Evolutionary conservation across 352 stramenopile species (phyloP), one percentile per base, ranked within the genome.

Genomic region (Globisporangium abappressorium): DNA sequence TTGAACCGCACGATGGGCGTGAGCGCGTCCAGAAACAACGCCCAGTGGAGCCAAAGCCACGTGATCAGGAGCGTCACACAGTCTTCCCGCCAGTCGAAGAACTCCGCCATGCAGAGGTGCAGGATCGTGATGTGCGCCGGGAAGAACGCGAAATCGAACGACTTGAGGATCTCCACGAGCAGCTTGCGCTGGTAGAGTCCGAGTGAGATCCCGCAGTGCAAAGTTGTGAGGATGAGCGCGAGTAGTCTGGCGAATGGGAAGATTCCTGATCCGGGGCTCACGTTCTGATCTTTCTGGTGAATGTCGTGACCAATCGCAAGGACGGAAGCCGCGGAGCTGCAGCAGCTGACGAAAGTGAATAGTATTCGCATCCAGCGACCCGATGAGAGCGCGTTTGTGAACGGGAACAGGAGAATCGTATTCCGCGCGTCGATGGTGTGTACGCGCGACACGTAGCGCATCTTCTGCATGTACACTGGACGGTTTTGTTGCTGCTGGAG

Each of bases 121-220:
- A 72, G 26, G 38, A 57, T 28, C 33, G 62, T 59, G n/a, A 75
- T 38, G n/a, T 75, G 70, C 2, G 47, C 26, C 47, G 51, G 38
- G 34, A 72, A 49, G 57, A 72, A 75, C 14, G 61, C 41, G 59
- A 69, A 75, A 38, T 75, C 66, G 46, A 75, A 75, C 11, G 65
- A 70, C 3, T 57, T 65, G 57, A 54, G 58, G 12, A 75, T 41
- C 7, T 51, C 62, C 1, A 46, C 22, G 8, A 72, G 36, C 7
- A 75, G 28, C 12, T 66, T 60, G n/a, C 65, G 69, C 47, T 75
- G 65, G n/a, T 55, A 72, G n/a, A 72, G 62, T 2, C 33, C 11
- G 3, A 59, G 2, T 4, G 26, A 72, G 6, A 61, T 53, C 20
- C 33, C 24, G 22, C 60, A 66, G 51, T 70, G 47, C 20, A 5